phyloP scores from a whole-genome alignment of 1,284 basidiomycete species.

The Rugosomyces carneus region DNA sequence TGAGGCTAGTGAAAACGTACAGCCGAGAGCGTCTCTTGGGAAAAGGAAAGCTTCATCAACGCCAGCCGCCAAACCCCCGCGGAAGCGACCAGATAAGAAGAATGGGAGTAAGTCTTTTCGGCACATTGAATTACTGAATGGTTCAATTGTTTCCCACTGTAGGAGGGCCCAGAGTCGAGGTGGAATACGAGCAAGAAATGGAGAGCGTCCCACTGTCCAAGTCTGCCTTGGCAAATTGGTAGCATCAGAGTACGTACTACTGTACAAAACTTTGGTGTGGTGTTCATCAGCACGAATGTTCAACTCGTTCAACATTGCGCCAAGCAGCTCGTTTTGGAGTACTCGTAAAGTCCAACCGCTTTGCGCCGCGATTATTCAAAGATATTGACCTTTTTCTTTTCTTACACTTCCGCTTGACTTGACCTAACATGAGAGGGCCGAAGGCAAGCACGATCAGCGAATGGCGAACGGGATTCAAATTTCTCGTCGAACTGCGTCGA shows the following conservation, averaged over 20 bases:
- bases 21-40: constrained; percentile 44
- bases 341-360: no score
- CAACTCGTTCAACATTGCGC: no score
- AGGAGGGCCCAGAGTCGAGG: constrained; percentile 81
- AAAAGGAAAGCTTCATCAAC: constrained; percentile 60
- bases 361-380: no score
- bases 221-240: constrained; percentile 57
- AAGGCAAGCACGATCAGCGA: no score
- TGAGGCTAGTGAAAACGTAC: constrained; percentile 28
- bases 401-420: no score
- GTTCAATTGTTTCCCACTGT: constrained; percentile 11
- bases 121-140: not conserved
- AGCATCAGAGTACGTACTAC: constrained; percentile 16
- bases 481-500: no score
- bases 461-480: no score
- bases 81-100: constrained; percentile 51
- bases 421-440: no score
- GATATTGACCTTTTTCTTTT: no score
- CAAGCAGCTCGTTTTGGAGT: no score
- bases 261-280: no score
- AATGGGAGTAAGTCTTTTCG: constrained; percentile 42
- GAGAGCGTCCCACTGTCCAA: constrained; percentile 63
- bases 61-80: constrained; percentile 33
- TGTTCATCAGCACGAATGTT: no score
- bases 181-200: constrained; percentile 93